Evolutionary conservation across 1,284 basidiomycete genomes (phyloP), one percentile per base, ranked within the genome.

Genomic region (Puccinia horiana): DNA sequence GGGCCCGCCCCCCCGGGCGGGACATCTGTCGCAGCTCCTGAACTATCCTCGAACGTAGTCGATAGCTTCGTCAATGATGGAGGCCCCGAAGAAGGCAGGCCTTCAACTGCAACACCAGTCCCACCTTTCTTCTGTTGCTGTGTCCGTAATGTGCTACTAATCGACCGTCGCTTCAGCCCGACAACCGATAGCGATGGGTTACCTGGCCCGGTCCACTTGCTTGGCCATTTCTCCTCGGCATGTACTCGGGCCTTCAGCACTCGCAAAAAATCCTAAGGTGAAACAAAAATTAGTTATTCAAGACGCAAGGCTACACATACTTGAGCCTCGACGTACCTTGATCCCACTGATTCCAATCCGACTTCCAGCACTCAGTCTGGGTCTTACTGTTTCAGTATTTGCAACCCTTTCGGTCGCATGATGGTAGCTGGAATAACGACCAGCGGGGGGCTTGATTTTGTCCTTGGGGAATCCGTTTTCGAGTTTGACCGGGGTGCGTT

Each of bases 301-400:
- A n/a, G n/a, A n/a, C n/a, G n/a, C n/a, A n/a, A n/a, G n/a, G n/a
- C n/a, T n/a, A n/a, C n/a, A n/a, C n/a, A n/a, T n/a, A n/a, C 20
- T 37, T 40, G 35, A 26, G 8, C 44, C 47, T 20, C 32, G 9
- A 23, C 58, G 47, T 16, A 76, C 75, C n/a, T 76, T 76, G 32
- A 76, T 76, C 58, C 75, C 75, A 35, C 58, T 76, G 37, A 76
- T 76, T 29, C 75, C 75, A 18, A 76, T 76, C 40, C 75, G 75
- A 76, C 40, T 76, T n/a, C 56, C 75, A 47, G 75, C 37, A 42
- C 6, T 42, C 3, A 63, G n/a, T 35, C 54, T 56, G 4, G 54
- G 35, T 18, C 56, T 65, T 6, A n/a, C 52, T 23, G 52, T 23
- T 8, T 54, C 52, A 8, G 16, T n/a, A 54, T 23, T 54, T 18